phyloP scores from a whole-genome alignment of 352 stramenopile species.

The Globisporangium cystogenes region DNA sequence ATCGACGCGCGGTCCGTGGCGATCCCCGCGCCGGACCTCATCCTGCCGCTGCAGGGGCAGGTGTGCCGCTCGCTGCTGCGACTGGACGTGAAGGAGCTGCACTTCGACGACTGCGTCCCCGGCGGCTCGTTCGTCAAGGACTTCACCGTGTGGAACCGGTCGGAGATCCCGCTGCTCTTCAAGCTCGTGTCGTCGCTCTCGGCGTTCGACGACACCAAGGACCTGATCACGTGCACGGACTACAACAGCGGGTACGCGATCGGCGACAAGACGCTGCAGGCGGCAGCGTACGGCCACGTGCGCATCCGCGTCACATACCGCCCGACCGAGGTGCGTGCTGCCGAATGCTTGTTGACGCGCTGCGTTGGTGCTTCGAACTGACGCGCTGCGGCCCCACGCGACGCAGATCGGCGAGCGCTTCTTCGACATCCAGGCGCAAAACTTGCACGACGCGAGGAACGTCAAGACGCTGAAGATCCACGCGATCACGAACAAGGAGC shows the following conservation, averaged over 20 bases:
- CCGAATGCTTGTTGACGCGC: not conserved
- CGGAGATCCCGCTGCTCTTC: slow-evolving; percentile 84
- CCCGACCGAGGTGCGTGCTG: slow-evolving; percentile 47
- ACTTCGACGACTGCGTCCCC: slow-evolving; percentile 87
- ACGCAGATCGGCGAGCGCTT: slow-evolving; percentile 74
- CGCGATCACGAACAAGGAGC: slow-evolving; percentile 84
- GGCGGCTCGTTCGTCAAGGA: slow-evolving; percentile 87
- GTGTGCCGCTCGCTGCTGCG: slow-evolving; percentile 80
- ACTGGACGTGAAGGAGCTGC: slow-evolving; percentile 83
- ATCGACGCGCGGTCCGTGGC: slow-evolving; percentile 11
- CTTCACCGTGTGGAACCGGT: slow-evolving; percentile 88
- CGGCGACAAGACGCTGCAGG: slow-evolving; percentile 74
- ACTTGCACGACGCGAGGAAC: slow-evolving; percentile 80
- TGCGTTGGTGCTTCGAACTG: not conserved
- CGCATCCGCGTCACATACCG: slow-evolving; percentile 85
- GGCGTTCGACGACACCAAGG: slow-evolving; percentile 58
- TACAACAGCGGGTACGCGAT: slow-evolving; percentile 86
- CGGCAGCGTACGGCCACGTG: slow-evolving; percentile 79
- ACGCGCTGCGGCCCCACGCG: not conserved
- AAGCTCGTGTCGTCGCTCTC: slow-evolving; percentile 73
- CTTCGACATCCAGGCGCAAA: slow-evolving; percentile 86
- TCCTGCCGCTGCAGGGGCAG: slow-evolving; percentile 73
- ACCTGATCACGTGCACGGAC: slow-evolving; percentile 76
- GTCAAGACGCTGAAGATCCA: slow-evolving; percentile 86
- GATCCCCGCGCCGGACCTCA: slow-evolving; percentile 48